Percentiles rank a stretch among this genome's conserved stretches.
Evolutionary conservation across 2,329 filamentous ascomycete genomes (phyloP).

Genomic region (Nemania sp.): DNA sequence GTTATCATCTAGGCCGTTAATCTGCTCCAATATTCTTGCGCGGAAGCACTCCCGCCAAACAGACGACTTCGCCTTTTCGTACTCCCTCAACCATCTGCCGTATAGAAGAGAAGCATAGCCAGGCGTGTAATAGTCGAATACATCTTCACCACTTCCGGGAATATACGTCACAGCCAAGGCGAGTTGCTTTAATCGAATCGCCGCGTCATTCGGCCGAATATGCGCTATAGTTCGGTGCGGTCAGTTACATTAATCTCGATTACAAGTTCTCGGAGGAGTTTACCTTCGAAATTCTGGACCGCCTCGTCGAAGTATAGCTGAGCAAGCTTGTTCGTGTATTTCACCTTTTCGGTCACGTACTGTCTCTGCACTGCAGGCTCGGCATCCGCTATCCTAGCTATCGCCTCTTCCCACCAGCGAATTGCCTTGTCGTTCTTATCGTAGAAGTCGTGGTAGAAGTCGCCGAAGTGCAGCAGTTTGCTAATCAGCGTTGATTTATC

Average conservation of each 20-base stretch:
- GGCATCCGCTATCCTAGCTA: constrained; percentile 5
- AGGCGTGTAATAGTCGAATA: constrained; percentile 13
- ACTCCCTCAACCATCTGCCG: constrained; percentile 19
- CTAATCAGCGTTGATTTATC: constrained; percentile 6
- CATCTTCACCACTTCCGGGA: constrained; percentile 11
- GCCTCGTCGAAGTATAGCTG: constrained; percentile 17
- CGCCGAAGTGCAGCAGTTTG: constrained; percentile 14
- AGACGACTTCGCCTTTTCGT: constrained; percentile 18
- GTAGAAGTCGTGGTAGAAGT: constrained; percentile 21
- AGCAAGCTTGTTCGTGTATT: constrained; percentile 16
- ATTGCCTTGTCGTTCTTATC: constrained; percentile 8
- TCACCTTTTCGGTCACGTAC: background rate
- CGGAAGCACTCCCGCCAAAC: constrained; percentile 24
- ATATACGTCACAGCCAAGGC: constrained; percentile 8
- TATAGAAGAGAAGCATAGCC: constrained; percentile 17
- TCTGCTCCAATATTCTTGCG: constrained; percentile 19
- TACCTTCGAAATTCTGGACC: constrained; percentile 20
- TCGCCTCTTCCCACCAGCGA: constrained; percentile 20
- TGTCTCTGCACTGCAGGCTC: constrained; percentile 13
- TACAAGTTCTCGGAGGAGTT: background rate
- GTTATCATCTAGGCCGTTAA: constrained; percentile 14
- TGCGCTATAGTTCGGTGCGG: background rate
- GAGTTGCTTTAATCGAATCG: constrained; percentile 15
- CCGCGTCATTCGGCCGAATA: constrained; percentile 17
- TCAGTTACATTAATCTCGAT: background rate